Base-by-base conservation (phyloP, 495 filamentous ascomycete species). In the Penicilliopsis zonata region DNA sequence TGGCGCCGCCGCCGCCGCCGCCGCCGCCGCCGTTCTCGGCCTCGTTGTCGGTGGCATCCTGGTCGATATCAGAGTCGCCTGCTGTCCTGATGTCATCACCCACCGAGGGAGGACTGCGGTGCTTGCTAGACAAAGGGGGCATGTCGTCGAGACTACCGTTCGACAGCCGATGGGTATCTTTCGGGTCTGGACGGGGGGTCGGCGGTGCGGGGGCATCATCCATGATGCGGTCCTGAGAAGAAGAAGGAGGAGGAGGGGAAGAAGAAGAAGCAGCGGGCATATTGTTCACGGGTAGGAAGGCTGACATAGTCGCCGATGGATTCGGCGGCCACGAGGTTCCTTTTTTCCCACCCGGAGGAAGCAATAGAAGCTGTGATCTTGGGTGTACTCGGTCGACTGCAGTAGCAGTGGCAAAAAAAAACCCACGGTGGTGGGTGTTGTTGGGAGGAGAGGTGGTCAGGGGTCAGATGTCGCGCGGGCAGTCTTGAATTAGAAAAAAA, bases 231-330 rank as follows among this genome's bases (percentile, higher is more conserved):
- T 62, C 64, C 21, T 69, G 65, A 36, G 71, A 61, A 31, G 65
- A 55, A 16, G 83, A 67, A n/a, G n/a, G n/a, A n/a, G n/a, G n/a
- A n/a, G n/a, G n/a, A n/a, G n/a, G n/a, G n/a, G n/a, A n/a, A n/a
- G n/a, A n/a, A n/a, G n/a, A n/a, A n/a, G n/a, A n/a, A n/a, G n/a
- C n/a, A n/a, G n/a, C n/a, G n/a, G n/a, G n/a, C 36, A 71, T 74
- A 33, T 73, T 79, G 59, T 87, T 86, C 51, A 88, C 81, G 38
- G 84, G 74, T 41, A 76, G 73, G 51, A 88, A 86, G 33, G 77
- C 57, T 28, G 73, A 65, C 72, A 75, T 63, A 43, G 33, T n/a
- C 41, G 38, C 33, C 45, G 46, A 49, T 41, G 41, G 33, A 22
- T 22, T 34, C 31, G n/a, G 2, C 21, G n/a, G 18, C 16, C 35